Evolutionary conservation across 208 protist species (phyloP), one percentile per base, ranked within the genome.

Genomic region (Wallacemonas sp.): DNA sequence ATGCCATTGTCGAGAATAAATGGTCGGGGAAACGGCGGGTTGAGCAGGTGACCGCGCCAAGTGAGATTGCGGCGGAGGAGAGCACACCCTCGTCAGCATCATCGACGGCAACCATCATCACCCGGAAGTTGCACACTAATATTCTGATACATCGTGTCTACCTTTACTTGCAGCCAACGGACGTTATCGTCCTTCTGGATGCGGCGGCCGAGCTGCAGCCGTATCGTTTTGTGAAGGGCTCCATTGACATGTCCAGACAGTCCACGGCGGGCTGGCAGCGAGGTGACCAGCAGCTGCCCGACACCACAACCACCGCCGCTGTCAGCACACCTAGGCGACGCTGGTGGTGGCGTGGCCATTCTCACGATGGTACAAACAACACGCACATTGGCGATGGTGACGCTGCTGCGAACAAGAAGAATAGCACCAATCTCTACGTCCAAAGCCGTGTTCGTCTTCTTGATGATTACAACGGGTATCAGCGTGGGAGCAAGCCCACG

Each of bases 1-100:
- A 86, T 54, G 81, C 77, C 9, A 65, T 95, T 0, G 30, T 95
- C 2, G 75, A 83, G 34, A 93, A 91, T 59, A 67, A 62, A 26
- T 86, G 77, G 70, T 88, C 86, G 0, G 66, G 69, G 5, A 9
- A 46, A 19, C 42, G 4, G 33, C 39, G 30, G 19, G 19, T n/a
- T 2, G 56, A 34, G 1, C 24, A 28, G 17, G 42, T 51, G 5
- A 19, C n/a, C n/a, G n/a, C n/a, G n/a, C 38, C 38, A n/a, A 17
- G 12, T 42, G 38, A 42, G 17, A n/a, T 17, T n/a, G 46, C 12
- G 46, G 46, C n/a, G n/a, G n/a, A n/a, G n/a, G n/a, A n/a, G n/a
- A n/a, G n/a, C n/a, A n/a, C n/a, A n/a, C n/a, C n/a, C n/a, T n/a
- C n/a, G n/a, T n/a, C n/a, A n/a, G n/a, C n/a, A n/a, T n/a, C n/a